A percentile compares a stretch with the other conserved stretches of the same genome.
Evolutionary conservation across 257 asterid species (phyloP).

Genomic region (Echites panduratus): DNA sequence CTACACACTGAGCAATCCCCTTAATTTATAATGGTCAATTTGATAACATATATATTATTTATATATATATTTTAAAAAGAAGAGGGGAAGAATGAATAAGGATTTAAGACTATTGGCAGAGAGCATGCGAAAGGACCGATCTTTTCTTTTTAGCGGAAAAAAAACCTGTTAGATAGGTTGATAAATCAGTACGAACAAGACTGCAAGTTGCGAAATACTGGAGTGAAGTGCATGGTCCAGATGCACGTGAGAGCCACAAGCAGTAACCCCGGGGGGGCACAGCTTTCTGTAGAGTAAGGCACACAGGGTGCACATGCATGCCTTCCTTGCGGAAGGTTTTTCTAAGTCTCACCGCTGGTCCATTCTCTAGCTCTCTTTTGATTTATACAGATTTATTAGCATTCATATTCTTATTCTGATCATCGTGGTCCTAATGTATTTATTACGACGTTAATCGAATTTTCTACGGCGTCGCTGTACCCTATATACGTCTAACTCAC

Average conservation of each 20-base stretch:
- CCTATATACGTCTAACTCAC: too few species aligned
- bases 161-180: background rate
- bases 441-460: slow-evolving; percentile 2
- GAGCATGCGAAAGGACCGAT: background rate
- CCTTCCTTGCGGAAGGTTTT: background rate
- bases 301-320: slow-evolving; percentile 18
- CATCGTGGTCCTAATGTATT: slow-evolving; percentile 14
- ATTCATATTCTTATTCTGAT: background rate
- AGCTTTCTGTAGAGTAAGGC: slow-evolving; percentile 16
- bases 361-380: slow-evolving; percentile 7
- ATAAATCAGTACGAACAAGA: background rate
- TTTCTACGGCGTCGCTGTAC: background rate
- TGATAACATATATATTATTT: too few species aligned
- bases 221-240: slow-evolving; percentile 20
- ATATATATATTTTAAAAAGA: too few species aligned
- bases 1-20: too few species aligned
- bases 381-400: slow-evolving; percentile 9
- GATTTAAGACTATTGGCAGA: too few species aligned
- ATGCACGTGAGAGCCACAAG: slow-evolving; percentile 24
- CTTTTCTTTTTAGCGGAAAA: background rate
- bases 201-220: slow-evolving; percentile 12
- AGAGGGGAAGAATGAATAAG: too few species aligned
- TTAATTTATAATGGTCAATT: too few species aligned
- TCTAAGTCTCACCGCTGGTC: slow-evolving; percentile 8
- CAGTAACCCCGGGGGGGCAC: slow-evolving; percentile 11